Evolutionary conservation across 441 rosid species (phyloP).

Genomic region (Adansonia grandidieri): DNA sequence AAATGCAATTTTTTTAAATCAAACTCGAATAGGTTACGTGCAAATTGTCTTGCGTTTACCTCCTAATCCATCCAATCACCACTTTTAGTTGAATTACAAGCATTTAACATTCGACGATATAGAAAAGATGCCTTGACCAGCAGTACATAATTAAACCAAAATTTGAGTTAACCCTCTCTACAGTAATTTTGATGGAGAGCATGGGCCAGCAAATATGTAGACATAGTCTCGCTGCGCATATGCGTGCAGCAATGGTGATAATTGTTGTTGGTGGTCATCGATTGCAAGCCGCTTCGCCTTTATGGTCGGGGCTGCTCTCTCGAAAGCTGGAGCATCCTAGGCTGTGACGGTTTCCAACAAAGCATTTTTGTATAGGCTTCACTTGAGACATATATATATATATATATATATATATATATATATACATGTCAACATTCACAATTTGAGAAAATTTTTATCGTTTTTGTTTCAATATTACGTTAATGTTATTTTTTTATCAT

Average conservation of each 20-base stretch:
- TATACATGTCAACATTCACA: too few relatives aligned
- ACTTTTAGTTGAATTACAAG: not conserved
- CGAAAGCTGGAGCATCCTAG: conserved; percentile 10
- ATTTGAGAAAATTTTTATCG: too few relatives aligned
- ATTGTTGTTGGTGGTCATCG: not conserved
- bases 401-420: too few relatives aligned
- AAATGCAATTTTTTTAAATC: too few relatives aligned
- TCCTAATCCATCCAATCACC: too few relatives aligned
- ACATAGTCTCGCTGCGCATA: not conserved
- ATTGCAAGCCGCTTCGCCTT: not conserved
- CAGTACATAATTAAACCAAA: not conserved
- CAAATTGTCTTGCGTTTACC: too few relatives aligned
- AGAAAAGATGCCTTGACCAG: not conserved
- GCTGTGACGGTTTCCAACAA: not conserved
- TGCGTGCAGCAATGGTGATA: not conserved
- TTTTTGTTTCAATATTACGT: too few relatives aligned
- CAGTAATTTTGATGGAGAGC: not conserved
- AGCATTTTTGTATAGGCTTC: not conserved
- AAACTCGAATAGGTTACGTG: too few relatives aligned
- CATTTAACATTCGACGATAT: not conserved
- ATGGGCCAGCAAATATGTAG: not conserved
- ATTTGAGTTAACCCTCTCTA: too few relatives aligned
- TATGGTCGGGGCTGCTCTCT: not conserved
- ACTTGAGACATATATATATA: not conserved
- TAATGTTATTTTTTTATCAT: too few relatives aligned